Evolutionary conservation across 129 eudicot genomes (phyloP).

Genomic region (Lactuca sativa): DNA sequence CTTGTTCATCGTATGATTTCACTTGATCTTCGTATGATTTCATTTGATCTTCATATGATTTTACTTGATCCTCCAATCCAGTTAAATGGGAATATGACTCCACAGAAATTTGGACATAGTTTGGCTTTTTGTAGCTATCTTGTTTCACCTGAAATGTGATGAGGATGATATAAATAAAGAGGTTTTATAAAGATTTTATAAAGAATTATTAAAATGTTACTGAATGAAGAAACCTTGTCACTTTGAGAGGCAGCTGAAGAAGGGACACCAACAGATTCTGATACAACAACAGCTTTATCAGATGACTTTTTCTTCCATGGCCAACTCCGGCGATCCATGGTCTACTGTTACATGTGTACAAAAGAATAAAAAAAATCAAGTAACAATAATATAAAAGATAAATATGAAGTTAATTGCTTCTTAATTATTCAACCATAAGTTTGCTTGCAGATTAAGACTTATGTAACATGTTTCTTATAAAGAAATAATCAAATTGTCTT

Average conservation of each 20-base stretch:
- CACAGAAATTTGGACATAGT: slow-evolving; percentile 87
- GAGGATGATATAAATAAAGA: background rate
- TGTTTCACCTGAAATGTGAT: slow-evolving; percentile 47
- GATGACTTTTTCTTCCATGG: slow-evolving; percentile 99
- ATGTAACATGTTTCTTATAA: background rate
- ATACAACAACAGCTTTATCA: slow-evolving; percentile 52
- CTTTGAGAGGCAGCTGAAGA: slow-evolving; percentile 50
- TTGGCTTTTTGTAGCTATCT: slow-evolving; percentile 70
- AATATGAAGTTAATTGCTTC: slow-evolving; percentile 9
- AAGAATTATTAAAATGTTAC: background rate
- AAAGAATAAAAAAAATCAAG: background rate
- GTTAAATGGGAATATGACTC: slow-evolving; percentile 82
- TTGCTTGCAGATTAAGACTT: slow-evolving; percentile 14
- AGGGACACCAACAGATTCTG: slow-evolving; percentile 50
- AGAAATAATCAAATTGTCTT: background rate
- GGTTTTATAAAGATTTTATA: background rate
- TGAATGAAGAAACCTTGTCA: slow-evolving; percentile 56
- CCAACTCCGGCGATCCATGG: slow-evolving; percentile 96
- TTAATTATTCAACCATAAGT: background rate
- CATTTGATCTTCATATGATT: slow-evolving; percentile 42
- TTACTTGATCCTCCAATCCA: slow-evolving; percentile 83
- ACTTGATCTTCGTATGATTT: slow-evolving; percentile 41
- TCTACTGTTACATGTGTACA: slow-evolving; percentile 29
- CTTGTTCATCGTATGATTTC: slow-evolving; percentile 69
- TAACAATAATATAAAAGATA: background rate